These are phyloP conservation scores for Gnomoniopsis sp. DNA, from an alignment of 2,329 filamentous ascomycete species.

Conservation along the genomic window DNA sequence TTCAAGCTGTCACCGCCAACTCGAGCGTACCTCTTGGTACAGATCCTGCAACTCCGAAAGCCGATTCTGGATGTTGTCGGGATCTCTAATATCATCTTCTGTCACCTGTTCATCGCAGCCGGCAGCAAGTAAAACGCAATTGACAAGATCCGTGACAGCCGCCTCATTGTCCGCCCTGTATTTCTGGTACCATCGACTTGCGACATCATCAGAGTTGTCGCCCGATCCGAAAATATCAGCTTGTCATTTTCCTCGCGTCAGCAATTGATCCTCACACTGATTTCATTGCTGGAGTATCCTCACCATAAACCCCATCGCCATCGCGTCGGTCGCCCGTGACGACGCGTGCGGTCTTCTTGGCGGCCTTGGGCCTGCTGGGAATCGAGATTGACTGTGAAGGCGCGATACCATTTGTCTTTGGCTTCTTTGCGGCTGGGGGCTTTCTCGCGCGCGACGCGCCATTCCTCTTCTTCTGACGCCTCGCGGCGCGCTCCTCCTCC, in stretches of 20 bases:
- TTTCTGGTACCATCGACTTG: slow-evolving; percentile 56
- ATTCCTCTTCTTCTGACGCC: slow-evolving; percentile 26
- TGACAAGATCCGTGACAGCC: slow-evolving; percentile 61
- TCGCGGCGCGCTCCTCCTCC: slow-evolving; percentile 37
- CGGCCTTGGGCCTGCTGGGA: slow-evolving; percentile 51
- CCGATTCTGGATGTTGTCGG: slow-evolving; percentile 77
- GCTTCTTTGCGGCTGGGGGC: slow-evolving; percentile 61
- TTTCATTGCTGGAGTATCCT: slow-evolving; percentile 22
- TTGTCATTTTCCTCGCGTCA: slow-evolving; percentile 34
- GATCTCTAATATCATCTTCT: slow-evolving; percentile 80
- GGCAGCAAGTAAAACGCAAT: slow-evolving; percentile 66
- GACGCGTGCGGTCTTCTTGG: slow-evolving; percentile 54
- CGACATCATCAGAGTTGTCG: slow-evolving; percentile 52
- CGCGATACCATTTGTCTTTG: slow-evolving; percentile 57
- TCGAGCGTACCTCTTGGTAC: slow-evolving; percentile 67
- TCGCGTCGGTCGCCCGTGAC: slow-evolving; percentile 45
- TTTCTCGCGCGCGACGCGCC: slow-evolving; percentile 41
- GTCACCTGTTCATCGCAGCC: slow-evolving; percentile 79
- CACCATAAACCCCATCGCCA: slow-evolving; percentile 55
- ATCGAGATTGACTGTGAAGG: slow-evolving; percentile 35
- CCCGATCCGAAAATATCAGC: slow-evolving; percentile 63
- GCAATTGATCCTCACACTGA: slow-evolving; percentile 13
- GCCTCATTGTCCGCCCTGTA: slow-evolving; percentile 52
- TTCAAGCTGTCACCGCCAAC: neutral
- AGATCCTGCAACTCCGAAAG: slow-evolving; percentile 83